These are phyloP conservation scores for Colletotrichum agaves DNA, from an alignment of 2,329 filamentous ascomycete genomes.

Conservation along the genomic window DNA sequence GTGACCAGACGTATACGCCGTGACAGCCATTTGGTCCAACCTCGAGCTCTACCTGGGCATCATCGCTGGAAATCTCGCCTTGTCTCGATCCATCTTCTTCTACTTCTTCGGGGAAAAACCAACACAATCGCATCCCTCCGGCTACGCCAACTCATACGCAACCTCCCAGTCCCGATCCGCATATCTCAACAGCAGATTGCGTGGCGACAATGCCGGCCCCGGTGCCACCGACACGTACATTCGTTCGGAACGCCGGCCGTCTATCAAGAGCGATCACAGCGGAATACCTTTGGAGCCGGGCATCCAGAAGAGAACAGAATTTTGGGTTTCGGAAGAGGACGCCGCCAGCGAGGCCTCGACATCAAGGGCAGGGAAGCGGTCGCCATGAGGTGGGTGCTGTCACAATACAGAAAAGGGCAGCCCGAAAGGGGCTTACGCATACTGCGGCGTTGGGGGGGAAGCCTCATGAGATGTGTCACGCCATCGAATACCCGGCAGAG, in stretches of 20 bases:
- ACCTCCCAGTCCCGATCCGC: constrained; percentile 31
- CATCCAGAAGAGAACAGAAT: constrained; percentile 40
- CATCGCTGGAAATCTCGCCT: constrained; percentile 47
- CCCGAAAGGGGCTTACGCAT: constrained; percentile 6
- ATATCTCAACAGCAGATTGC: constrained; percentile 34
- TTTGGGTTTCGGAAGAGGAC: constrained; percentile 38
- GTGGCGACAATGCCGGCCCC: constrained; percentile 27
- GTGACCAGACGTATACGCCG: constrained; percentile 45
- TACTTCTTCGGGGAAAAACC: constrained; percentile 39
- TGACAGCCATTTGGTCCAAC: constrained; percentile 52
- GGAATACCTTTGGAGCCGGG: constrained; percentile 38
- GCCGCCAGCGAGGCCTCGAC: constrained; percentile 3
- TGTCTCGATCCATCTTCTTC: constrained; percentile 40
- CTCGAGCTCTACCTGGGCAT: constrained; percentile 52
- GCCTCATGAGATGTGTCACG: background rate
- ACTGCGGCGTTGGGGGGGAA: constrained; percentile 4
- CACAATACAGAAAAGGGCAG: background rate
- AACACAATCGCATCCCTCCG: background rate
- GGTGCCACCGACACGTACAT: constrained; percentile 32
- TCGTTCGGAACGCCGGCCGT: constrained; percentile 24
- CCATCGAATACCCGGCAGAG: constrained; percentile 31
- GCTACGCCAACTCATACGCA: constrained; percentile 9
- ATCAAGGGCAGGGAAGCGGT: background rate
- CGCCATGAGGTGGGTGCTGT: background rate
- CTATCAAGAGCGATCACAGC: constrained; percentile 39